Percentiles rank a stretch among this genome's conserved stretches.
phyloP scores from a whole-genome alignment of 441 rosid genomes.

The Aquilaria agallochum region DNA sequence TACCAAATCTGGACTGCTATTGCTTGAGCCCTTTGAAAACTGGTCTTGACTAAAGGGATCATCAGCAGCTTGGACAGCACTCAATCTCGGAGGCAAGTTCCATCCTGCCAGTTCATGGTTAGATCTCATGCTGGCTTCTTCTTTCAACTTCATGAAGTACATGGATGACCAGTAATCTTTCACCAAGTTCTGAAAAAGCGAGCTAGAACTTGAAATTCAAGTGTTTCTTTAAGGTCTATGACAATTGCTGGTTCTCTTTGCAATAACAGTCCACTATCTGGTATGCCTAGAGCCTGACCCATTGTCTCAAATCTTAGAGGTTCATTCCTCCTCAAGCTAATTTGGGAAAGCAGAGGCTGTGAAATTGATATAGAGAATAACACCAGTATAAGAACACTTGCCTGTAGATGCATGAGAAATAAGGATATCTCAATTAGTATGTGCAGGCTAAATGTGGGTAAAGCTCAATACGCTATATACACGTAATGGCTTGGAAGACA shows the following conservation, averaged over 20 bases:
- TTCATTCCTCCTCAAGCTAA: conserved; percentile 76
- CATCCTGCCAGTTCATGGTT: conserved; percentile 45
- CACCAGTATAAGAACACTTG: conserved; percentile 59
- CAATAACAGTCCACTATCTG: conserved; percentile 68
- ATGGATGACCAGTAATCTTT: conserved; percentile 91
- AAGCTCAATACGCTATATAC: no score
- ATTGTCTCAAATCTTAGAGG: conserved; percentile 57
- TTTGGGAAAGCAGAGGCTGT: conserved; percentile 81
- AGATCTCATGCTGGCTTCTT: conserved; percentile 35
- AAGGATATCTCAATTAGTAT: no score
- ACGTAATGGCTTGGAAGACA: no score
- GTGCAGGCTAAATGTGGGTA: no score
- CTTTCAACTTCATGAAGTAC: conserved; percentile 80
- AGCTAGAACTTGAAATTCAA: conserved; percentile 24
- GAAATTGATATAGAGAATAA: conserved; percentile 89
- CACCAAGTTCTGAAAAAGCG: conserved; percentile 52
- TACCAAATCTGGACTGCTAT: conserved; percentile 11
- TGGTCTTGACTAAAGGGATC: conserved; percentile 86
- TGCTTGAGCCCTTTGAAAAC: conserved; percentile 34
- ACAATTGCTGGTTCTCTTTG: conserved; percentile 45
- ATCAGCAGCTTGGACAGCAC: conserved; percentile 67
- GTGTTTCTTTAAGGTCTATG: conserved; percentile 62
- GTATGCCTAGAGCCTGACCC: conserved; percentile 91
- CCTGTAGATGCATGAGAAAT: conserved; percentile 36
- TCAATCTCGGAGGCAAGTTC: conserved; percentile 74